Conservation (phyloP, 257 asterid species). For the Voacanga thouarsii region DNA sequence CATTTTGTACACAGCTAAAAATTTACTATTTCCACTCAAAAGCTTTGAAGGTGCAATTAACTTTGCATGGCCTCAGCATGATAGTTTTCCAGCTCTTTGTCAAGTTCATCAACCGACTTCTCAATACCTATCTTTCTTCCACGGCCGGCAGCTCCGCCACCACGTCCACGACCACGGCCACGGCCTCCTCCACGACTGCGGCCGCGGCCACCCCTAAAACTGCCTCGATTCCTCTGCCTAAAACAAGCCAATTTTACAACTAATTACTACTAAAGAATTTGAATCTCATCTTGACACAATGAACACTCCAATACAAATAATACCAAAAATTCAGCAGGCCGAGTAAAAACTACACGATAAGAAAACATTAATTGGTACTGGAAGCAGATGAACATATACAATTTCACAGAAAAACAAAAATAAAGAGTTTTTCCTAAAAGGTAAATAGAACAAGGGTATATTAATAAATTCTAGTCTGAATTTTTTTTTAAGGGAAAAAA, state of each 20-base stretch:
- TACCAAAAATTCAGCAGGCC: background rate
- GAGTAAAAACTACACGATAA: background rate
- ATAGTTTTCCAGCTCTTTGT: constrained; percentile 82
- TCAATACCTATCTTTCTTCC: constrained; percentile 44
- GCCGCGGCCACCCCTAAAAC: constrained; percentile 40
- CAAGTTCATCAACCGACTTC: constrained; percentile 82
- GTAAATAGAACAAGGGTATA: too few relatives aligned
- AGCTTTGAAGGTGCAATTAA: constrained; percentile 13
- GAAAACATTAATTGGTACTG: background rate
- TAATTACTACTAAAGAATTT: background rate
- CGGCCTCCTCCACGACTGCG: constrained; percentile 32
- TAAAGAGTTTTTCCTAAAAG: too few relatives aligned
- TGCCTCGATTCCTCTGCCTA: constrained; percentile 56
- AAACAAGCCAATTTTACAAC: background rate
- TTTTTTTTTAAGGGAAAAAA: too few relatives aligned
- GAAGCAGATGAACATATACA: background rate
- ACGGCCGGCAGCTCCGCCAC: constrained; percentile 47
- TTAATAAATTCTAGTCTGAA: background rate
- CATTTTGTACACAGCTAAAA: constrained; percentile 28
- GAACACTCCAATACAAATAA: background rate
- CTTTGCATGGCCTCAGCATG: constrained; percentile 76
- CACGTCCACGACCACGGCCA: constrained; percentile 30
- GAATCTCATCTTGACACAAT: background rate
- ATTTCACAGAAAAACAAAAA: too few relatives aligned
- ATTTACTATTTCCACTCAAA: background rate